phyloP scores from a whole-genome alignment of 768 basidiomycete species.

The Boletus bicolor region DNA sequence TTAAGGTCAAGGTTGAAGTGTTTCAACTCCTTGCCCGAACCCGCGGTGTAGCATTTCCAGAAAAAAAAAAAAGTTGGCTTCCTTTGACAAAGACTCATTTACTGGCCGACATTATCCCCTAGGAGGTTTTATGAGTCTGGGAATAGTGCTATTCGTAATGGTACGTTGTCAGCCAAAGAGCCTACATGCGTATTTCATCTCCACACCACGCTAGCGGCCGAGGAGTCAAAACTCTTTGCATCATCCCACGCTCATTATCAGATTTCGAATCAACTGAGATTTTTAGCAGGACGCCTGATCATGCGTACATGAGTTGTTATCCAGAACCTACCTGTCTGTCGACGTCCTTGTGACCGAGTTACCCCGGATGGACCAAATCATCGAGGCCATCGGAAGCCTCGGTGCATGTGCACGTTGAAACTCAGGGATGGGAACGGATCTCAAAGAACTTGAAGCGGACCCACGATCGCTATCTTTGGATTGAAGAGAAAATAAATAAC shows the following conservation, averaged over 20 bases:
- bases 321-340: neutral
- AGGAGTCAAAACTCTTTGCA: neutral
- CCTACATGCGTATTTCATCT: conserved; percentile 6
- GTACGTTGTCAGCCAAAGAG: conserved; percentile 1
- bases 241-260: conserved; percentile 5
- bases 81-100: neutral
- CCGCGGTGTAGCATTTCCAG: neutral
- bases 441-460: neutral
- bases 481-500: neutral
- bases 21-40: neutral
- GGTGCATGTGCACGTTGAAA: neutral
- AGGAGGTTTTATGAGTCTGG: conserved; percentile 9
- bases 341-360: neutral
- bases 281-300: neutral
- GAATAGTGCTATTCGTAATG: neutral
- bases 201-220: neutral
- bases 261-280: neutral
- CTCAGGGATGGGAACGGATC: conserved; percentile 10
- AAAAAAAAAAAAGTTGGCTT: neutral
- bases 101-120: neutral
- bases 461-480: conserved; percentile 17
- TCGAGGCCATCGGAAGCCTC: neutral
- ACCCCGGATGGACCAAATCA: neutral
- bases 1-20: neutral
- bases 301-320: neutral